These are phyloP conservation scores for Cladosporium sp. DNA, from an alignment of 2,329 filamentous ascomycete species.

Conservation along the genomic window DNA sequence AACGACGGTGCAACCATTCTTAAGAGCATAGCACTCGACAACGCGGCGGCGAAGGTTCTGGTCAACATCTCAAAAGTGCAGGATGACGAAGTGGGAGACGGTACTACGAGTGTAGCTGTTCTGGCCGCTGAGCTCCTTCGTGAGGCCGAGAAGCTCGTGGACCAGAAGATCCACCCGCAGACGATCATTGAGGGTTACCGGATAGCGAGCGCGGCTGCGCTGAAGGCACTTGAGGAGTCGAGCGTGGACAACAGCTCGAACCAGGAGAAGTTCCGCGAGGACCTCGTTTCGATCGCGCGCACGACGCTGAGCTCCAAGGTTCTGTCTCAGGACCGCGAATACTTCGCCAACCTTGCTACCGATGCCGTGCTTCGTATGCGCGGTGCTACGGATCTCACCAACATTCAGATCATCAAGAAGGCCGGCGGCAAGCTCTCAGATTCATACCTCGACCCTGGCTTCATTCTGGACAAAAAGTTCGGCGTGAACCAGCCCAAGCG, in stretches of 20 bases:
- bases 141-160: constrained; percentile 93
- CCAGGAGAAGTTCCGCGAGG: constrained; percentile 76
- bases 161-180: constrained; percentile 98
- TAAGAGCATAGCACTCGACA: constrained; percentile 96
- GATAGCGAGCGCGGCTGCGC: constrained; percentile 86
- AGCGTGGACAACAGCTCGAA: constrained; percentile 88
- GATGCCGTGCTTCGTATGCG: constrained; percentile 88
- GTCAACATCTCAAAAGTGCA: constrained; percentile 99
- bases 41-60: constrained; percentile 93
- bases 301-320: constrained; percentile 98
- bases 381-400: constrained; percentile 85
- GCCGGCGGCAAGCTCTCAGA: constrained; percentile 94
- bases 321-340: constrained; percentile 82
- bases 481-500: constrained; percentile 97
- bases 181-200: constrained; percentile 99
- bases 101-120: constrained; percentile 95
- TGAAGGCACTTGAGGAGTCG: constrained; percentile 73
- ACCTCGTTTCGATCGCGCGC: constrained; percentile 82
- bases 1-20: constrained; percentile 98
- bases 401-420: constrained; percentile 99
- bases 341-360: constrained; percentile 83
- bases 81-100: constrained; percentile 96
- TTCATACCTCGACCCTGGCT: constrained; percentile 95
- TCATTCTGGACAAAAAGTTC: constrained; percentile 98
- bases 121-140: constrained; percentile 89